Conservation (phyloP, 176 grass and related monocot species). For the Oryza glaberrima region DNA sequence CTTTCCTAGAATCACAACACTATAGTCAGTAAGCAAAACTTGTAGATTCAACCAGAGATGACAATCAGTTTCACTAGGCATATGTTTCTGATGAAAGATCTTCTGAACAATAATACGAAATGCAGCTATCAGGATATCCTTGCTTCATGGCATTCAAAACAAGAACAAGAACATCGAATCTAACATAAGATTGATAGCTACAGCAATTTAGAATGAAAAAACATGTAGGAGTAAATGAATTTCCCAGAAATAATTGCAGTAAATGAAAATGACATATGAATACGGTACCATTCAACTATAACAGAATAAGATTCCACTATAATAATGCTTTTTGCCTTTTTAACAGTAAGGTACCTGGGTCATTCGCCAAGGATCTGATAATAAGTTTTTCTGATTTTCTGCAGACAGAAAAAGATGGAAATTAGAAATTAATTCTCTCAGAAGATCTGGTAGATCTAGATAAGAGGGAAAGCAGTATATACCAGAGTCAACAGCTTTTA, state of each 20-base stretch:
- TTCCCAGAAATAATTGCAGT: not conserved
- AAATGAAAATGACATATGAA: not conserved
- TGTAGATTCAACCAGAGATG: conserved; percentile 13
- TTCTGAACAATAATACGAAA: conserved; percentile 3
- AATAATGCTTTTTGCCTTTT: conserved; percentile 22
- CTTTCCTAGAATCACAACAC: conserved; percentile 9
- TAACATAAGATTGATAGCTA: conserved; percentile 19
- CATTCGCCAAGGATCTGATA: conserved; percentile 84
- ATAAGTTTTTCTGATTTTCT: conserved; percentile 98
- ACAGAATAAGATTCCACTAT: conserved; percentile 16
- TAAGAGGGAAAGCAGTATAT: conserved; percentile 36
- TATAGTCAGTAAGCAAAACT: not conserved
- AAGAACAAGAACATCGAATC: not conserved
- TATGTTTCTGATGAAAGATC: not conserved
- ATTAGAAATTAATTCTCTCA: conserved; percentile 21
- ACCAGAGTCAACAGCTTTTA: conserved; percentile 99
- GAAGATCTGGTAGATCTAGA: conserved; percentile 11
- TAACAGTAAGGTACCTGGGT: conserved; percentile 62
- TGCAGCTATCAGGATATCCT: conserved; percentile 2
- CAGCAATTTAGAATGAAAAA: conserved; percentile 5
- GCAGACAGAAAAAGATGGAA: conserved; percentile 5
- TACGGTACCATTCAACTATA: conserved; percentile 18
- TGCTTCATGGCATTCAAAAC: conserved; percentile 13
- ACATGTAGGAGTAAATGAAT: not conserved
- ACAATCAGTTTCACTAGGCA: conserved; percentile 18